Conservation (phyloP, 2,329 filamentous ascomycete genomes). For the Aureobasidium sp. region DNA sequence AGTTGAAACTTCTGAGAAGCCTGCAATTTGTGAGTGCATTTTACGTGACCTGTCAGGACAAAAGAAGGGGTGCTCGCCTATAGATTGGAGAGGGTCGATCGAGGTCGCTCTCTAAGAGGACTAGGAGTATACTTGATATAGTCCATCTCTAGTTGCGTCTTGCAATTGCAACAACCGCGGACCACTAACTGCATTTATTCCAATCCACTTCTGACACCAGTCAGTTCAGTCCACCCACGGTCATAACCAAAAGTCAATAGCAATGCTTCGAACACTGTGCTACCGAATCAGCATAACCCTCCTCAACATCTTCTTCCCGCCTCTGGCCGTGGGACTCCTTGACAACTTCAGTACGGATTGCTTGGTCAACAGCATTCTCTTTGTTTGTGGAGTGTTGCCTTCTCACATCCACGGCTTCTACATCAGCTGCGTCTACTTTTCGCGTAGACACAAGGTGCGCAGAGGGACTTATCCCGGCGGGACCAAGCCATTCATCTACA, state of each 20-base stretch:
- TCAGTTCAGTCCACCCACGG: too few relatives aligned
- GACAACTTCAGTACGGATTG: constrained; percentile 31
- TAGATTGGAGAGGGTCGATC: too few relatives aligned
- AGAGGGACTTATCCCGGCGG: constrained; percentile 34
- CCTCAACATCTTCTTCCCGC: constrained; percentile 37
- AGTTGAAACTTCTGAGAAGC: background rate
- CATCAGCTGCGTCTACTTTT: constrained; percentile 34
- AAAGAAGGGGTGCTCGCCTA: too few relatives aligned
- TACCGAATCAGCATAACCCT: constrained; percentile 28
- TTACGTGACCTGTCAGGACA: background rate
- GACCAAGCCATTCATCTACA: constrained; percentile 30
- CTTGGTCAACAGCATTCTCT: constrained; percentile 34
- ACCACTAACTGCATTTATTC: too few relatives aligned
- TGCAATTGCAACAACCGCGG: background rate
- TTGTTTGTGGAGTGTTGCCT: constrained; percentile 36
- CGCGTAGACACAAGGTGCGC: constrained; percentile 25
- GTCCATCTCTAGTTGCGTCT: background rate
- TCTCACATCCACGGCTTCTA: constrained; percentile 38
- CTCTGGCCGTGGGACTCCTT: constrained; percentile 32
- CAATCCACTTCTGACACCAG: background rate
- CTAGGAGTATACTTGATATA: too few relatives aligned
- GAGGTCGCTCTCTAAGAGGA: too few relatives aligned
- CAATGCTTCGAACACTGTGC: constrained; percentile 5
- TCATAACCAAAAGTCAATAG: background rate
- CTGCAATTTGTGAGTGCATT: background rate